These are phyloP conservation scores for Gentiana dahurica DNA, from an alignment of 257 asterid genomes.

Conservation along the genomic window DNA sequence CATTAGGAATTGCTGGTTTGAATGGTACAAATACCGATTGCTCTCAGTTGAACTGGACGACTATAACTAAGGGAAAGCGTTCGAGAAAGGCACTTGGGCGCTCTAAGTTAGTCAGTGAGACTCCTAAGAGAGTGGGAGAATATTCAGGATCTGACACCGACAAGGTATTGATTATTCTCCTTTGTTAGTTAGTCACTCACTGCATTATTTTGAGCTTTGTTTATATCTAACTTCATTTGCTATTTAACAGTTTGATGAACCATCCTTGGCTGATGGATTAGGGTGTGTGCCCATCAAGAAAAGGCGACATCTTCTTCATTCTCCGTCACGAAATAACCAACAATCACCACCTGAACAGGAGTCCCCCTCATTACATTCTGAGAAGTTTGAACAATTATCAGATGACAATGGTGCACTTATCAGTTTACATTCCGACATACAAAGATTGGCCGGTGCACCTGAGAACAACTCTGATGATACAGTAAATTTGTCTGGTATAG, in stretches of 20 bases:
- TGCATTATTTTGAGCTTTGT: not conserved
- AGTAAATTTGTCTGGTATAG: slow-evolving; percentile 67
- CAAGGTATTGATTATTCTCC: slow-evolving; percentile 28
- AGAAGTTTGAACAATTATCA: slow-evolving; percentile 21
- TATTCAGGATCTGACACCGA: slow-evolving; percentile 57
- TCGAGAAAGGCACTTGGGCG: slow-evolving; percentile 36
- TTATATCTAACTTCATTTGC: slow-evolving; percentile 1
- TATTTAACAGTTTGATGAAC: slow-evolving; percentile 37
- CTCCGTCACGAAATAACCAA: slow-evolving; percentile 22
- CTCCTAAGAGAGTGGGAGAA: slow-evolving; percentile 64
- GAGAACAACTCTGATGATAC: slow-evolving; percentile 19
- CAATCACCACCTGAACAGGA: slow-evolving; percentile 21
- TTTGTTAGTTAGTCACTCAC: not conserved
- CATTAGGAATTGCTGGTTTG: slow-evolving; percentile 36
- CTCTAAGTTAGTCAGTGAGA: slow-evolving; percentile 23
- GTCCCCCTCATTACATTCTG: slow-evolving; percentile 29
- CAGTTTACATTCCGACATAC: slow-evolving; percentile 20
- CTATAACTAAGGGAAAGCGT: slow-evolving; percentile 59
- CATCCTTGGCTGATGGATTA: slow-evolving; percentile 25
- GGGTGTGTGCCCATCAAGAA: slow-evolving; percentile 54
- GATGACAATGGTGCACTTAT: slow-evolving; percentile 18
- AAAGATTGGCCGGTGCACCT: slow-evolving; percentile 12
- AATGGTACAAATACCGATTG: slow-evolving; percentile 35
- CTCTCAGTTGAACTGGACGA: slow-evolving; percentile 51
- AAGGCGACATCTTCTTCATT: slow-evolving; percentile 38